Base-by-base conservation (phyloP, 768 basidiomycete genomes). In the Macrolepiota albuminosa region DNA sequence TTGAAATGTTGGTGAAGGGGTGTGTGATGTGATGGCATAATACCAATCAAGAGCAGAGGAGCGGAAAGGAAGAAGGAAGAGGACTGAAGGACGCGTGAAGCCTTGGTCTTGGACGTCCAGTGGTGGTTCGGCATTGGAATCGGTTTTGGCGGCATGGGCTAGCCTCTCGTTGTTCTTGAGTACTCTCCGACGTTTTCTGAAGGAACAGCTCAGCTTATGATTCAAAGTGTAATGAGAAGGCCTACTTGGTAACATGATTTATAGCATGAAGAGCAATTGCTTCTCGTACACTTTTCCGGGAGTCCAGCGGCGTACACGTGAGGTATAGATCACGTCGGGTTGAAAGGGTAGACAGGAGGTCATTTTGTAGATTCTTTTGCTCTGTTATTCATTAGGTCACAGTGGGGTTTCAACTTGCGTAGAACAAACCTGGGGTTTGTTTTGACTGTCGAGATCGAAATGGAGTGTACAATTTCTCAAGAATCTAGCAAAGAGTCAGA, bases 141-240 rank as follows among this genome's bases (percentile, higher is more conserved):
- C 76, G 16, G 80, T 70, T 71, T 91, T 88, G 10, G 81, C 73
- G 10, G 86, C 84, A 63, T 87, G 83, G 0, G 90, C 80, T n/a
- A 98, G 79, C 43, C 89, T 90, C 63, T 96, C 93, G 67, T 98
- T 98, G 72, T 95, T 98, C 72, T 95, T 95, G 2, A 98, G 78
- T 37, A 99, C 82, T 9, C 85, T 83, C 18, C 91, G 86, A 24
- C 96, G 92, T 66, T 95, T 97, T 79, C 95, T 98, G 66, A 6
- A 39, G n/a, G 57, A 59, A 64, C 8, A 37, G 43, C 34, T 45
- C 33, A 59, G n/a, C 34, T 34, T 39, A 37, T 39, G 13, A 33
- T 10, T 42, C n/a, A 39, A 29, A 39, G 5, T 33, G 14, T 7
- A 59, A 40, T 57, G 60, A 31, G 24, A 24, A 24, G 16, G 59